Evolutionary conservation across 2,329 filamentous ascomycete species (phyloP).

Genomic region (Waltergamsia citrina): DNA sequence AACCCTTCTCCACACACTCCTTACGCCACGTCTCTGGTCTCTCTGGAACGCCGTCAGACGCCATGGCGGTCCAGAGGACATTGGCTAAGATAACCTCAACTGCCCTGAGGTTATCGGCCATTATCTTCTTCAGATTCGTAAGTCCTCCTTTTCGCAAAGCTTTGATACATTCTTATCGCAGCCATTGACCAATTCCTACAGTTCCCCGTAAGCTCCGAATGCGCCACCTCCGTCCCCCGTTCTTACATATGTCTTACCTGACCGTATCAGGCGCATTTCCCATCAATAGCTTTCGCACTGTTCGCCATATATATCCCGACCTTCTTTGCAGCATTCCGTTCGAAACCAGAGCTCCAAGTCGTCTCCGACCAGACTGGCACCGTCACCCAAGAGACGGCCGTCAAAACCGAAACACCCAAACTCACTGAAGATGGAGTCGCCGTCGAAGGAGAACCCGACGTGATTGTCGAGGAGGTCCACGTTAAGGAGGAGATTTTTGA

Average conservation of each 20-base stretch:
- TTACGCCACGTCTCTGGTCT: too few relatives aligned
- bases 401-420: constrained; percentile 14
- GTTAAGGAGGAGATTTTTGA: constrained; percentile 54
- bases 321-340: constrained; percentile 49
- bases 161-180: not conserved
- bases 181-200: constrained; percentile 7
- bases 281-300: constrained; percentile 49
- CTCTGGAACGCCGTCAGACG: constrained; percentile 1
- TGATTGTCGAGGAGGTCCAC: constrained; percentile 42
- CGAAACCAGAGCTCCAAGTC: constrained; percentile 46
- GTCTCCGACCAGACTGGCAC: constrained; percentile 53
- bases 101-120: constrained; percentile 23
- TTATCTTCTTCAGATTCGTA: constrained; percentile 27
- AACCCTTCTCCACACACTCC: too few relatives aligned
- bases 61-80: constrained; percentile 19
- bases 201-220: constrained; percentile 23
- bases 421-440: constrained; percentile 19
- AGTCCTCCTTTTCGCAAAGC: constrained; percentile 7
- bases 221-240: not conserved
- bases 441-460: constrained; percentile 17
- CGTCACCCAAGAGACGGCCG: constrained; percentile 35
- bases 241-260: constrained; percentile 2
- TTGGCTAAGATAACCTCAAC: constrained; percentile 24
- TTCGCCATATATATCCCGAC: constrained; percentile 58
- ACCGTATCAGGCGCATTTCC: constrained; percentile 23